Conservation (phyloP, 371 early-diverging fungal genomes). For the Mortierella sp. region DNA sequence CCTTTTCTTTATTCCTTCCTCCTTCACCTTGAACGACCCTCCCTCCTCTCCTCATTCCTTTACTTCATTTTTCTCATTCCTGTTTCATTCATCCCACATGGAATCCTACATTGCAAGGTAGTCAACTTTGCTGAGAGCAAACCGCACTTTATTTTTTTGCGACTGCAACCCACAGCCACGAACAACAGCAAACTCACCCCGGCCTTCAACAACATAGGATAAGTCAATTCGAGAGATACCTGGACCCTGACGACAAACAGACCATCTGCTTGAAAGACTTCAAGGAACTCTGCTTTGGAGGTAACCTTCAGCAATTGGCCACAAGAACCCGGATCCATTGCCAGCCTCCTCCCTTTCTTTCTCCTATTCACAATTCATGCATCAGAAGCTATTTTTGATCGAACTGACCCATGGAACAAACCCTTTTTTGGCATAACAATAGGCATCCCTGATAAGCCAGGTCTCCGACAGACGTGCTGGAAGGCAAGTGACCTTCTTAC, state of each 20-base stretch:
- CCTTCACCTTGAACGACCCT: background rate
- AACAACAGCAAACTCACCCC: too few species aligned
- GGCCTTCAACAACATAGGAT: constrained; percentile 21
- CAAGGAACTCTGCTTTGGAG: constrained; percentile 47
- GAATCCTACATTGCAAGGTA: constrained; percentile 55
- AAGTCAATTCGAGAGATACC: constrained; percentile 31
- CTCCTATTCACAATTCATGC: background rate
- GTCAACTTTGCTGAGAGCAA: background rate
- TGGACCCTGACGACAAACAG: constrained; percentile 22
- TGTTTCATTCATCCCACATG: constrained; percentile 21
- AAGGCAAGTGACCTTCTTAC: constrained; percentile 60
- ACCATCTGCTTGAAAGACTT: constrained; percentile 29
- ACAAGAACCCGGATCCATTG: too few species aligned
- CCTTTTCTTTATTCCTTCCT: background rate
- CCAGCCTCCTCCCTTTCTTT: background rate
- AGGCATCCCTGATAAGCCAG: constrained; percentile 84
- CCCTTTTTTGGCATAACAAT: background rate
- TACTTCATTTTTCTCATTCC: background rate
- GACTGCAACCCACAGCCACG: background rate
- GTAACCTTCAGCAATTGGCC: constrained; percentile 5
- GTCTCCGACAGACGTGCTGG: constrained; percentile 78
- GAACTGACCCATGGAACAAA: background rate
- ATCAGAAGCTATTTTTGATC: background rate
- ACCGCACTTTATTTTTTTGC: background rate
- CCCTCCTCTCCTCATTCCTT: background rate